These are phyloP conservation scores for Solanum habrochaites DNA, from an alignment of 257 asterid species.

Conservation along the genomic window DNA sequence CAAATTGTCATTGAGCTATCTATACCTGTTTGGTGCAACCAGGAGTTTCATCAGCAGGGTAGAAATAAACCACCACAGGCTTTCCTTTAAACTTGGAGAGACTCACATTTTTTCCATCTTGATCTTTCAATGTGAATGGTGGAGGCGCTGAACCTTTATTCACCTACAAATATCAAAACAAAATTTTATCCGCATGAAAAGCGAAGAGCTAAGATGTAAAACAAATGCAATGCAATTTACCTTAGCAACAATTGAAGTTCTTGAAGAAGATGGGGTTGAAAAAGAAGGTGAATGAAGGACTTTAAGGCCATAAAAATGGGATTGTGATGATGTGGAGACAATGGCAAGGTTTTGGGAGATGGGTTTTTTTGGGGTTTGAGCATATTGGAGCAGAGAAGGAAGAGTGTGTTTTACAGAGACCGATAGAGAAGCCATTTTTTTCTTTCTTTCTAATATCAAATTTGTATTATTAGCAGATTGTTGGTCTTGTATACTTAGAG, in stretches of 20 bases:
- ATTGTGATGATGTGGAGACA: slow-evolving; percentile 46
- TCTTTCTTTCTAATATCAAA: not conserved
- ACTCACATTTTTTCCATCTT: slow-evolving; percentile 71
- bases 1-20: not conserved
- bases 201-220: not conserved
- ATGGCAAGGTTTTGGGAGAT: slow-evolving; percentile 20
- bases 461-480: not conserved
- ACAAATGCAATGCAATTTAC: slow-evolving; percentile 29
- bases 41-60: slow-evolving; percentile 96
- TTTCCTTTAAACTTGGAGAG: slow-evolving; percentile 86
- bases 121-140: slow-evolving; percentile 77
- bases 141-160: slow-evolving; percentile 68
- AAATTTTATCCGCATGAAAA: not conserved
- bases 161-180: slow-evolving; percentile 31
- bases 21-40: slow-evolving; percentile 95
- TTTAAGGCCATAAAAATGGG: slow-evolving; percentile 62
- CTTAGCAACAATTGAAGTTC: slow-evolving; percentile 53
- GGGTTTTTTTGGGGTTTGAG: slow-evolving; percentile 36
- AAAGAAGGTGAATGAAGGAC: slow-evolving; percentile 22
- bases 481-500: not conserved
- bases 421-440: slow-evolving; percentile 52
- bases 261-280: slow-evolving; percentile 30
- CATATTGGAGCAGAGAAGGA: slow-evolving; percentile 35
- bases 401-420: slow-evolving; percentile 34
- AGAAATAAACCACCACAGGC: slow-evolving; percentile 91